phyloP scores from a whole-genome alignment of 371 early-diverging fungal genomes.

The Umbelopsis sp. region DNA sequence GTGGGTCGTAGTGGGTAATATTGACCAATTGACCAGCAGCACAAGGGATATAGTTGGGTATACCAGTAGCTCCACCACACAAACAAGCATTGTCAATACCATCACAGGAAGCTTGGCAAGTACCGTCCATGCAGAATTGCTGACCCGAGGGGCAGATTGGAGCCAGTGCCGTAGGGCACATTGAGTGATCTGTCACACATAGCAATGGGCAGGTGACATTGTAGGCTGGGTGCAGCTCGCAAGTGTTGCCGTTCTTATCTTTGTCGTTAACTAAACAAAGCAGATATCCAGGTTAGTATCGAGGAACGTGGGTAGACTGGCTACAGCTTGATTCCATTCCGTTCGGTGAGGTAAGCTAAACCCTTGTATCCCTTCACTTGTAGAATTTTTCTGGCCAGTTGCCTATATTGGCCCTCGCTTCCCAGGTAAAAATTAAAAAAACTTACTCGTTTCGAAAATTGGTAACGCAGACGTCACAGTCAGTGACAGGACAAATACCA shows the following conservation, averaged over 20 bases:
- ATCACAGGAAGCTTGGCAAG: conserved; percentile 51
- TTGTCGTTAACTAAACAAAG: conserved; percentile 50
- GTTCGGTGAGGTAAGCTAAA: background rate
- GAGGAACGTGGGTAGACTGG: too few species aligned
- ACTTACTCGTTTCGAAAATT: conserved; percentile 14
- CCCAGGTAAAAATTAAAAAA: too few species aligned
- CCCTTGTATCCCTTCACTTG: background rate
- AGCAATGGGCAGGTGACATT: conserved; percentile 53
- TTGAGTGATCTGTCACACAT: conserved; percentile 48
- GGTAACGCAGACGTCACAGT: conserved; percentile 13
- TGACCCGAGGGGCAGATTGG: conserved; percentile 50
- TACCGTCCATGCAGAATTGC: conserved; percentile 59
- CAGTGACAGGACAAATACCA: background rate
- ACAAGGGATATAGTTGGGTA: conserved; percentile 43
- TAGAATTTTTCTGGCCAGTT: background rate
- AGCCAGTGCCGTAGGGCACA: conserved; percentile 44
- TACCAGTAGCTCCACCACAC: conserved; percentile 36
- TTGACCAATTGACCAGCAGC: conserved; percentile 50
- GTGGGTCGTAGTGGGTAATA: conserved; percentile 53
- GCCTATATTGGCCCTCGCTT: background rate
- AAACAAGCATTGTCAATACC: conserved; percentile 47
- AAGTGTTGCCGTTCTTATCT: conserved; percentile 52
- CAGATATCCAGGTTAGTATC: background rate
- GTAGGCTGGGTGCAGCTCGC: conserved; percentile 44
- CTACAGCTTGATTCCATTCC: background rate